A percentile compares a stretch with the other conserved stretches of the same genome.
These are phyloP conservation scores for Saururus chinensis DNA, from an alignment of 164 flowering plant species.

Conservation along the genomic window DNA sequence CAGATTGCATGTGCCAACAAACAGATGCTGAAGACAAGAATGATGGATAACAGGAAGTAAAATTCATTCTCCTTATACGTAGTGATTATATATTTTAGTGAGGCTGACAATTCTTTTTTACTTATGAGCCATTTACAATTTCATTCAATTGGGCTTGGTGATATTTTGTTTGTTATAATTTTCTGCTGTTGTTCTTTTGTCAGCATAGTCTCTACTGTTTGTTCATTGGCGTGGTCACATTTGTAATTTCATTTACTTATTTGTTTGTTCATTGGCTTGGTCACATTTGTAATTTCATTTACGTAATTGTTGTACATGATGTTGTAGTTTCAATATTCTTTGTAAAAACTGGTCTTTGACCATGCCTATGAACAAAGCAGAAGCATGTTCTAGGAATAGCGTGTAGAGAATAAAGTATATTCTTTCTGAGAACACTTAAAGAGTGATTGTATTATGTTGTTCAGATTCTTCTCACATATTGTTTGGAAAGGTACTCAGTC, in stretches of 20 bases:
- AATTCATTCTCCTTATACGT: slow-evolving; percentile 1
- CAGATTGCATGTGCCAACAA: slow-evolving; percentile 88
- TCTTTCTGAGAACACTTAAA: too few relatives aligned
- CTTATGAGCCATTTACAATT: not conserved
- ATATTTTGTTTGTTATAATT: slow-evolving; percentile 1
- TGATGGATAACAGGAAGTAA: slow-evolving; percentile 7
- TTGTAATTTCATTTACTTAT: too few relatives aligned
- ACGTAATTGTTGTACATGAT: not conserved
- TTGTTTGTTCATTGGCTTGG: not conserved
- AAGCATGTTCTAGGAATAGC: not conserved
- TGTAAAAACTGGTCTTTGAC: not conserved
- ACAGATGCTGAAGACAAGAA: not conserved
- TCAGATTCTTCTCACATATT: too few relatives aligned
- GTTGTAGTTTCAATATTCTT: not conserved
- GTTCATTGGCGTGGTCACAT: not conserved
- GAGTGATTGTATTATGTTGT: too few relatives aligned
- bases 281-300: not conserved
- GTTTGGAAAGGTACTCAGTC: too few relatives aligned
- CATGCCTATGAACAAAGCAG: not conserved
- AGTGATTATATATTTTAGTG: slow-evolving; percentile 4
- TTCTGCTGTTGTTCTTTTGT: not conserved
- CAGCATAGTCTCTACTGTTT: not conserved
- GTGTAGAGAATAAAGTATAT: not conserved
- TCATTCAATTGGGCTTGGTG: not conserved
- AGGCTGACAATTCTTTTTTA: slow-evolving; percentile 1